Conservation (phyloP, 2,329 filamentous ascomycete species). For the Penicillium sp. region DNA sequence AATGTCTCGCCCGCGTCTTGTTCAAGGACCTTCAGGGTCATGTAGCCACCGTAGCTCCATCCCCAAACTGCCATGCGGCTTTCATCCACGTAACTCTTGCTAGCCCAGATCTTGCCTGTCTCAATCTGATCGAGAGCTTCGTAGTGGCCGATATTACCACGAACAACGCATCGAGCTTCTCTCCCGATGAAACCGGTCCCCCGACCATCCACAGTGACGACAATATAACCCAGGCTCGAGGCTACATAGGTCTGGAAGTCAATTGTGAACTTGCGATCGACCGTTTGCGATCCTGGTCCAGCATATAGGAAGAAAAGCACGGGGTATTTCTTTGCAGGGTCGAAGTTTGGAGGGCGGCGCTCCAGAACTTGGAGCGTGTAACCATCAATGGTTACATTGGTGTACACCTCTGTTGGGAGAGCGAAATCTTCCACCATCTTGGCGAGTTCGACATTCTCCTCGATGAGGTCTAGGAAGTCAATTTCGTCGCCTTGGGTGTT, state of each 20-base stretch:
- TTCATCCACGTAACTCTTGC: slow-evolving; percentile 77
- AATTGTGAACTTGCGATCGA: slow-evolving; percentile 74
- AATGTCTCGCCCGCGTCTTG: slow-evolving; percentile 85
- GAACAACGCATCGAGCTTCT: slow-evolving; percentile 74
- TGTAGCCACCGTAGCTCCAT: slow-evolving; percentile 96
- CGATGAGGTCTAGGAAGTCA: slow-evolving; percentile 67
- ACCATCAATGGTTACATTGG: slow-evolving; percentile 79
- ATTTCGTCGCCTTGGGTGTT: slow-evolving; percentile 70
- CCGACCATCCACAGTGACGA: slow-evolving; percentile 89
- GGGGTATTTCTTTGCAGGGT: slow-evolving; percentile 79
- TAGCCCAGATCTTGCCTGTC: slow-evolving; percentile 78
- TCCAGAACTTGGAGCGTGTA: slow-evolving; percentile 73
- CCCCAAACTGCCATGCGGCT: slow-evolving; percentile 91
- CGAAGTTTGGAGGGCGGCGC: slow-evolving; percentile 84
- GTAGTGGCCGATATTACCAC: slow-evolving; percentile 77
- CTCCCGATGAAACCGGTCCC: slow-evolving; percentile 91
- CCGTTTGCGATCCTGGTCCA: slow-evolving; percentile 87
- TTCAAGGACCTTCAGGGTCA: slow-evolving; percentile 92
- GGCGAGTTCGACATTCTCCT: slow-evolving; percentile 71
- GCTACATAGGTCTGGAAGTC: slow-evolving; percentile 92
- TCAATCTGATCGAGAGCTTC: slow-evolving; percentile 91
- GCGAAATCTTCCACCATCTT: slow-evolving; percentile 71
- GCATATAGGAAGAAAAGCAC: slow-evolving; percentile 95
- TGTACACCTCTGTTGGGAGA: slow-evolving; percentile 77
- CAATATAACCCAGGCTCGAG: slow-evolving; percentile 81